Base-by-base conservation (phyloP, 2,329 filamentous ascomycete genomes). In the Ophiostoma angusticollis region DNA sequence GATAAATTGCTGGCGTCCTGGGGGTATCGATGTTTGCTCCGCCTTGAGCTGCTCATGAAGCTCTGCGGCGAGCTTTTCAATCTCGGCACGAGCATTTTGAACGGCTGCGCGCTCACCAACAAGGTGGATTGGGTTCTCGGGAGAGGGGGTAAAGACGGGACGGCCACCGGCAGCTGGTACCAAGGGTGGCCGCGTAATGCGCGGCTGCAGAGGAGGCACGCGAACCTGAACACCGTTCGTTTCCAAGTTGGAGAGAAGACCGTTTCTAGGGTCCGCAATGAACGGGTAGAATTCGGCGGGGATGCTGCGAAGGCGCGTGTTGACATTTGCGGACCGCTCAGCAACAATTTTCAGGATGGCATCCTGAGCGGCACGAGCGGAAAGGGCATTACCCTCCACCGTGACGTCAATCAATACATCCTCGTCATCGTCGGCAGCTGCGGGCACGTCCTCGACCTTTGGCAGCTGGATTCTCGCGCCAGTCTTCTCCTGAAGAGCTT, bases 211-310 rank as follows among this genome's bases (percentile, higher is more conserved):
- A 37, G 81, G 71, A 31, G 91, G 91, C 33, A 98, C 79, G 41
- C 83, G 75, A 46, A 98, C 70, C 55, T 83, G 80, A 25, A 94
- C 68, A 45, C 84, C 83, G 45, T 80, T 80, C 45, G 73, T 73
- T 44, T 89, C 81, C 37, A 94, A 67, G 27, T 72, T 70, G 47
- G 74, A 68, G 40, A 84, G 62, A 36, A 75, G 65, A 33, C 72
- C 65, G 55, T 86, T 84, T 56, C 81, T 73, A 9, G 80, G 75
- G 35, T 86, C 86, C 18, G 85, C 80, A 58, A 98, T 80, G 66
- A 98, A 98, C 37, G 89, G 89, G 61, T 91, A 98, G 60, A 91
- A 93, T 56, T 94, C 86, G 19, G 85, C 74, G 7, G 91, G 87
- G 43, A 98, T 80, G 35, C 79, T 78, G 58, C 80, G 84, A 48